These are phyloP conservation scores for Marchantia polymorpha DNA, from an alignment of 225 moss, liverwort and hornwort species.

Conservation along the genomic window DNA sequence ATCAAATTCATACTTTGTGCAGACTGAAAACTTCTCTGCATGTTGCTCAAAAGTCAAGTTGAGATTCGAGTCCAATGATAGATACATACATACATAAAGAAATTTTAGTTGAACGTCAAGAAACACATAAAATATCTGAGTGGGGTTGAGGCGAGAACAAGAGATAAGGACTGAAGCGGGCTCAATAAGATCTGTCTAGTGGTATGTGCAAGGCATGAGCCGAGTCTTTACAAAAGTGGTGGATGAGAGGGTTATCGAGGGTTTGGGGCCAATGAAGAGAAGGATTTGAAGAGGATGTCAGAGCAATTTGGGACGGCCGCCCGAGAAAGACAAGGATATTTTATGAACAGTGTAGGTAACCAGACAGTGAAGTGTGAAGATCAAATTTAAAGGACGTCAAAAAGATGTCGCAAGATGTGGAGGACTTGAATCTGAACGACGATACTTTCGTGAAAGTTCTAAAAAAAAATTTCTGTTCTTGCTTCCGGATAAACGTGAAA, in stretches of 20 bases:
- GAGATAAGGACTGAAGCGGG: background rate
- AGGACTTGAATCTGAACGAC: too few relatives aligned
- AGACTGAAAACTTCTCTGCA: background rate
- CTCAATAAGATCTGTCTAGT: background rate
- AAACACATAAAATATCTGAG: constrained; percentile 5
- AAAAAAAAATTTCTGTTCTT: too few relatives aligned
- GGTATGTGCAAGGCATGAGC: background rate
- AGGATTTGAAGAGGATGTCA: background rate
- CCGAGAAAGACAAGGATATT: background rate
- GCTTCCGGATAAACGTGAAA: too few relatives aligned
- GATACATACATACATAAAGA: background rate
- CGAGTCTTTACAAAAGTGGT: background rate
- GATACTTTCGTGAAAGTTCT: too few relatives aligned
- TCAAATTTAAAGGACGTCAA: background rate
- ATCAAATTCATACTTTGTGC: background rate
- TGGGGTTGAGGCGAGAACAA: background rate
- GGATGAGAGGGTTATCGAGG: background rate
- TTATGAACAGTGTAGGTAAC: background rate
- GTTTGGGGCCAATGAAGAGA: constrained; percentile 1
- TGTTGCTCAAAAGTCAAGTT: background rate
- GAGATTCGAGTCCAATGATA: background rate
- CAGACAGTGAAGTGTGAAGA: background rate
- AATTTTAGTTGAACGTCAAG: background rate
- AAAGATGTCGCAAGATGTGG: too few relatives aligned
- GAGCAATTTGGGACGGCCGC: background rate